Conservation (phyloP, 805 yeast genomes). For the Kregervanrija delftensis region DNA sequence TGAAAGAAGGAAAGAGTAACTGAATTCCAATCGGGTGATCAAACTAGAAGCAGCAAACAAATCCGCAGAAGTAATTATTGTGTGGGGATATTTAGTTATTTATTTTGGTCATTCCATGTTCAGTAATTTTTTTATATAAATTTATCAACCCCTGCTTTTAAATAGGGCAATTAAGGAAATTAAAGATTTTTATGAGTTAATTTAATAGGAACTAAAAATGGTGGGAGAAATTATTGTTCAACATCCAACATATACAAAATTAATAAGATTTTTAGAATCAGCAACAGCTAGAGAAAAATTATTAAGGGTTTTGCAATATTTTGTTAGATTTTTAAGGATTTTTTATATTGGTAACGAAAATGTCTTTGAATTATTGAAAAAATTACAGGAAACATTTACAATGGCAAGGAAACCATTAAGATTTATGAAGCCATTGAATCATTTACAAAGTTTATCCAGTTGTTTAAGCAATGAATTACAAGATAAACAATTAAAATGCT, state of each 20-base stretch:
- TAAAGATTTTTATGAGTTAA: no score
- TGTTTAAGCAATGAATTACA: conserved; percentile 64
- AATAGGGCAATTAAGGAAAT: no score
- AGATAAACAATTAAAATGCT: conserved; percentile 47
- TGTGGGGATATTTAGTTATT: no score
- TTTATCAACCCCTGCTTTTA: no score
- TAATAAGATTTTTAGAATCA: conserved; percentile 57
- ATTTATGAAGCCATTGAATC: conserved; percentile 72
- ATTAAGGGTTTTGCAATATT: conserved; percentile 72
- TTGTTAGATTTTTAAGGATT: conserved; percentile 60
- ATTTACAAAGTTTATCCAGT: conserved; percentile 60
- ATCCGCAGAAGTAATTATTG: no score
- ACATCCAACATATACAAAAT: conserved; percentile 64
- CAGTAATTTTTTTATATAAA: no score
- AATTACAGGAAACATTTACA: conserved; percentile 4
- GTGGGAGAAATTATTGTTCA: conserved; percentile 61
- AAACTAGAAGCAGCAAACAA: no score
- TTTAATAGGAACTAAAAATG: conserved; percentile 29
- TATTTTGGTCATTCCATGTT: no score
- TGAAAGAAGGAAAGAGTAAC: background rate
- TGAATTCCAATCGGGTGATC: no score
- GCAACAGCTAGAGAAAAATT: conserved; percentile 74
- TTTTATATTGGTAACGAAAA: background rate
- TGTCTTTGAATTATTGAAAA: background rate
- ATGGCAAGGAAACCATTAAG: conserved; percentile 68